Percentiles rank a stretch among this genome's conserved stretches.
phyloP scores from a whole-genome alignment of 1,139 yeast species.

The Geotrichum reessii region DNA sequence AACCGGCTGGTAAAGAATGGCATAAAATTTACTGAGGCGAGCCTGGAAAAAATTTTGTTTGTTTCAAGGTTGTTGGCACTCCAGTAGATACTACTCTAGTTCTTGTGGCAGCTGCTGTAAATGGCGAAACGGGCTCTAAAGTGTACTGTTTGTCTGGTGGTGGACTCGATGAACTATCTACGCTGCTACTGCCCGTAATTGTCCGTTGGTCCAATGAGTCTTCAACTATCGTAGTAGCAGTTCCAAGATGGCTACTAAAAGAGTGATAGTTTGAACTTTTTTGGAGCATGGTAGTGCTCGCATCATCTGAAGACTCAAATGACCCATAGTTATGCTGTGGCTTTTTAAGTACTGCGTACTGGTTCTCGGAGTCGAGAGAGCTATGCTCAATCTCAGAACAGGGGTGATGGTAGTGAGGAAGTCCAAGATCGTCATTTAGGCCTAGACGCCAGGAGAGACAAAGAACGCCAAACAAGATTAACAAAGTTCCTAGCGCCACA shows the following conservation, averaged over 20 bases:
- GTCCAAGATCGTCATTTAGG: constrained; percentile 17
- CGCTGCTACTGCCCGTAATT: not conserved
- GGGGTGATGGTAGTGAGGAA: constrained; percentile 13
- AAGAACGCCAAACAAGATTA: constrained; percentile 52
- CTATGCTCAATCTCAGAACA: constrained; percentile 8
- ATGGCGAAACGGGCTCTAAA: constrained; percentile 16
- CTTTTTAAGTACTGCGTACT: not conserved
- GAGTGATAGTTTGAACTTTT: constrained; percentile 13
- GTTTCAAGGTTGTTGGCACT: not conserved
- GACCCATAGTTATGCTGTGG: constrained; percentile 3
- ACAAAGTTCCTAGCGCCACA: constrained; percentile 47
- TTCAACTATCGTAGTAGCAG: constrained; percentile 1
- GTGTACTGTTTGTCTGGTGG: not conserved
- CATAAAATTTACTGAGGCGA: not conserved
- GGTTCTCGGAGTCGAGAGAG: not conserved
- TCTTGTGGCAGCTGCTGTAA: constrained; percentile 16
- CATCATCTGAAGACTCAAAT: constrained; percentile 3
- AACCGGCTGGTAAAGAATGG: not conserved
- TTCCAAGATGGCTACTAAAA: constrained; percentile 2
- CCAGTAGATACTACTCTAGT: not conserved
- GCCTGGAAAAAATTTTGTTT: not conserved
- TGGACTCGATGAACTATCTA: not conserved
- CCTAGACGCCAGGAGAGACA: constrained; percentile 43
- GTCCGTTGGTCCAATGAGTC: constrained; percentile 2
- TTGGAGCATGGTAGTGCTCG: constrained; percentile 1